Evolutionary conservation across 805 yeast genomes (phyloP).

Genomic region (Jamesozyma lodderae): DNA sequence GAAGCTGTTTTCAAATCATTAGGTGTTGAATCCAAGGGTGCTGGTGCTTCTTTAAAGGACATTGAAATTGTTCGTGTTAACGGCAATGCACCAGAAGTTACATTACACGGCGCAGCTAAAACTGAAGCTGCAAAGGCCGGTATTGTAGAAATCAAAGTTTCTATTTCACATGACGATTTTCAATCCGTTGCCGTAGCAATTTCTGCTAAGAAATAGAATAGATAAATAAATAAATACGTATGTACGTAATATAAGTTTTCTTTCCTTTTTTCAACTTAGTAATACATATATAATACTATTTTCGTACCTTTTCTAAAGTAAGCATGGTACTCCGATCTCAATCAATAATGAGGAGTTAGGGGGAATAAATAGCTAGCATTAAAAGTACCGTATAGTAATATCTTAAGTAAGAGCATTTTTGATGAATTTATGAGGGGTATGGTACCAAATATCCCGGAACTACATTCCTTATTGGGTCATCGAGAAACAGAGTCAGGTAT

Average conservation of each 20-base stretch:
- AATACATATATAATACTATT: background rate
- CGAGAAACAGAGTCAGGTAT: no score
- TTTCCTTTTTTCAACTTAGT: background rate
- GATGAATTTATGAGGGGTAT: no score
- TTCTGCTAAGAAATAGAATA: conserved; percentile 17
- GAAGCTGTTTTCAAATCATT: conserved; percentile 97
- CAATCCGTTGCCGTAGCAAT: conserved; percentile 98
- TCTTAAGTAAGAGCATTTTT: no score
- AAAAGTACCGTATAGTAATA: no score
- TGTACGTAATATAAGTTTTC: background rate
- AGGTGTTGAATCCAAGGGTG: conserved; percentile 83
- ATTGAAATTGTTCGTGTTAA: conserved; percentile 74
- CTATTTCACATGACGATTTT: conserved; percentile 92
- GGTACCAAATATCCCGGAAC: no score
- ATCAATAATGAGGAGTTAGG: no score
- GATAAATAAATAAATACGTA: background rate
- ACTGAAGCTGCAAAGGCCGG: conserved; percentile 64
- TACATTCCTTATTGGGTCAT: no score
- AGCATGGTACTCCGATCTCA: no score
- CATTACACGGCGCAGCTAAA: conserved; percentile 67
- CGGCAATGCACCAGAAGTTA: conserved; percentile 77
- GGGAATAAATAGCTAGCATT: no score
- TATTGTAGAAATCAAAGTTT: conserved; percentile 64
- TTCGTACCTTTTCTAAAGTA: no score
- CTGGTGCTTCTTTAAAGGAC: conserved; percentile 86